A percentile compares a stretch with the other conserved stretches of the same genome.
phyloP scores from a whole-genome alignment of 2,329 filamentous ascomycete species.

The Cytospora mali region DNA sequence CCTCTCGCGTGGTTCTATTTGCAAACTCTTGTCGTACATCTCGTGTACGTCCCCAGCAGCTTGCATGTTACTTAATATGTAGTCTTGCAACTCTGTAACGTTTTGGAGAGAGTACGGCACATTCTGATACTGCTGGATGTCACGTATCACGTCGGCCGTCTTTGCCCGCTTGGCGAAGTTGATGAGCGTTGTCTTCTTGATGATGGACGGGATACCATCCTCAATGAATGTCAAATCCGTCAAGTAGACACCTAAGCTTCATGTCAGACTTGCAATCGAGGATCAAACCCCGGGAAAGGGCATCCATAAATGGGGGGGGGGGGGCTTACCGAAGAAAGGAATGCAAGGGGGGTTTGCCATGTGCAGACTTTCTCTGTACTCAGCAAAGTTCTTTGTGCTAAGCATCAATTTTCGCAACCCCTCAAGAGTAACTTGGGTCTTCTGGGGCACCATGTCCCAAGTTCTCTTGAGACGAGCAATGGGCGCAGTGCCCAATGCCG shows the following conservation, averaged over 20 bases:
- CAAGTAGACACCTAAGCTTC: conserved; percentile 77
- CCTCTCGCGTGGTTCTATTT: conserved; percentile 90
- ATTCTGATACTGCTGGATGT: conserved; percentile 98
- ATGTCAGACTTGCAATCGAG: conserved; percentile 27
- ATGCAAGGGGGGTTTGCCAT: conserved; percentile 95
- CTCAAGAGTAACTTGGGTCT: conserved; percentile 79
- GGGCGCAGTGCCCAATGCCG: conserved; percentile 88
- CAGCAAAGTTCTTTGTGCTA: conserved; percentile 96
- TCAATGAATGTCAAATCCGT: conserved; percentile 99
- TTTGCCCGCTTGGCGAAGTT: conserved; percentile 99
- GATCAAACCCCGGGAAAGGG: background rate
- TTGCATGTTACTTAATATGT: conserved; percentile 96
- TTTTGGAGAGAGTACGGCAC: conserved; percentile 91
- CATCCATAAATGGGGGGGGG: background rate
- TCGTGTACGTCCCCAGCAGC: conserved; percentile 94
- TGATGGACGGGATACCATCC: conserved; percentile 93
- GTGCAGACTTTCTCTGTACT: conserved; percentile 92
- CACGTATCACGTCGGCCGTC: conserved; percentile 96
- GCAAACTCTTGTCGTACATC: conserved; percentile 97
- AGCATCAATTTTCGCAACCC: conserved; percentile 94
- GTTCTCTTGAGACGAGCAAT: conserved; percentile 92
- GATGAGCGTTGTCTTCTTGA: conserved; percentile 95
- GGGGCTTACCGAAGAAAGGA: conserved; percentile 83
- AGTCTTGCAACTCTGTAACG: conserved; percentile 91
- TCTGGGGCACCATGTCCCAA: conserved; percentile 89